Evolutionary conservation across 2,329 filamentous ascomycete genomes (phyloP), one percentile per base, ranked within the genome.

Genomic region (Cladosporium velox): DNA sequence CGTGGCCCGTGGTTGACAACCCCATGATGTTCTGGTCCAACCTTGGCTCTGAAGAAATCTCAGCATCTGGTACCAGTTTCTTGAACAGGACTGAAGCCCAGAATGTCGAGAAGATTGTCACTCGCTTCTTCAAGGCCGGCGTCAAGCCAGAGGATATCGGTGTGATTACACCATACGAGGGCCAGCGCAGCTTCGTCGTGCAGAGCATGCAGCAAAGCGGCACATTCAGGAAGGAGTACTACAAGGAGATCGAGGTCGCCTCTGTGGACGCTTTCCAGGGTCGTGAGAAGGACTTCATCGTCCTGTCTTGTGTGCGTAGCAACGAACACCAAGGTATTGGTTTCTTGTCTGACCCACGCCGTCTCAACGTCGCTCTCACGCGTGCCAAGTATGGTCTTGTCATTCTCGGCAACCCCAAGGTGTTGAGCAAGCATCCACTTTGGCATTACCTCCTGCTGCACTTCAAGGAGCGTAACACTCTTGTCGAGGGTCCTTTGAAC

Each of bases 1-100:
- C 95, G 14, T 99, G 95, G 95, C 95, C 95, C 2, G 92, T 97
- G 34, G 87, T 85, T 24, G 94, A 98, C 77, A 92, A 89, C 72
- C 95, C 95, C 3, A 99, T 99, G 95, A 98, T 98, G 95, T 99
- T 99, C 82, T 99, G 95, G 95, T 96, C 93, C 30, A 99, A 99
- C 77, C 83, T 97, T 65, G 95, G 95, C 67, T 96, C 96, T 67
- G 95, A 99, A 79, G 95, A 99, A 79, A 99, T 99, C 60, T 97
- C 94, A 7, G 95, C 95, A 1, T 97, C 93, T 30, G 95, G 95
- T 75, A 99, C 95, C 2, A 98, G 94, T 2, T 99, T 99, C 76
- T 89, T 99, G 71, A 99, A 99, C 79, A 91, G 95, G 57, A 98
- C 95, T 1, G 95, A 99, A 78, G 93, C 95, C 4, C 91, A 93